These are phyloP conservation scores for Boechera retrofracta DNA, from an alignment of 345 rosid species.

Conservation along the genomic window DNA sequence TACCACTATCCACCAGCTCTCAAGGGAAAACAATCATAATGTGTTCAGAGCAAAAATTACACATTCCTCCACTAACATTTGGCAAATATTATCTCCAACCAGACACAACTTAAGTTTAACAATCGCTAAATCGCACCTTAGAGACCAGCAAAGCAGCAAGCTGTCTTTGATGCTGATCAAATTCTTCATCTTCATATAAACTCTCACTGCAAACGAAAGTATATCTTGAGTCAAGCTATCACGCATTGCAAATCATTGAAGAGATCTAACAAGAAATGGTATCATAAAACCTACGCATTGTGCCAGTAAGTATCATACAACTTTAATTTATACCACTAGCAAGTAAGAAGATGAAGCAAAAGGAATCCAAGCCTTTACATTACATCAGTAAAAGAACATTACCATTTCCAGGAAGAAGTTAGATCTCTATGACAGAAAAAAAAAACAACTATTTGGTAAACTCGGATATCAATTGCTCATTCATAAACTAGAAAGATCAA, in stretches of 20 bases:
- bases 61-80: background rate
- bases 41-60: background rate
- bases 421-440: background rate
- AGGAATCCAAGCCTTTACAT: constrained; percentile 11
- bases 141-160: constrained; percentile 95
- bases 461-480: background rate
- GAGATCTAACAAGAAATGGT: constrained; percentile 23
- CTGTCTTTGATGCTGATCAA: constrained; percentile 87
- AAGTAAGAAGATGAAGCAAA: background rate
- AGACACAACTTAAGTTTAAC: background rate
- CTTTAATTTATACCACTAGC: constrained; percentile 7
- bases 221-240: constrained; percentile 1
- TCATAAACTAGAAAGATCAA: constrained; percentile 10
- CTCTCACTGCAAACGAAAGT: constrained; percentile 65
- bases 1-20: constrained; percentile 30
- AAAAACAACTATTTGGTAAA: constrained; percentile 3
- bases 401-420: constrained; percentile 10
- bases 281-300: constrained; percentile 5
- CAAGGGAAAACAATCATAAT: background rate
- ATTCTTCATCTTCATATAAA: constrained; percentile 95
- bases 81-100: constrained; percentile 3
- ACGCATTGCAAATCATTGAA: constrained; percentile 7
- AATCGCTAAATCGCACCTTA: constrained; percentile 57
- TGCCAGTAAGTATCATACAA: background rate
- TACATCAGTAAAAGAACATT: background rate